These are phyloP conservation scores for Mucuna pruriens DNA, from an alignment of 306 rosid genomes.

Conservation along the genomic window DNA sequence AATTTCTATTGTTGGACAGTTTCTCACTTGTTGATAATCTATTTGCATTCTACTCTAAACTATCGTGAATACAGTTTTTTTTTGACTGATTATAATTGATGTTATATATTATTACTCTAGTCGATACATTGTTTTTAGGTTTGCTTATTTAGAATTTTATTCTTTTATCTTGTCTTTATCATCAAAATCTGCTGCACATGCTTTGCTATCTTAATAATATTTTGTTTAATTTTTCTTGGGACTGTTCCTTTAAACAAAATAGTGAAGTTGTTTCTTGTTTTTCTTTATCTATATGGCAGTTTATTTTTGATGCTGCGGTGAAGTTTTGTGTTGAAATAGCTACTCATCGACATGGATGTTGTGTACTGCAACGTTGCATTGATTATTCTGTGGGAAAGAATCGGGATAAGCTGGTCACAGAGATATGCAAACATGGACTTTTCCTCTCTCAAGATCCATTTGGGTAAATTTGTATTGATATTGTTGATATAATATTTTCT, in stretches of 20 bases:
- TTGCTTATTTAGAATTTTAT: not conserved
- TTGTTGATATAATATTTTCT: not conserved
- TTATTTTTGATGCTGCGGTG: slow-evolving; percentile 68
- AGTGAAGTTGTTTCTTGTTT: slow-evolving; percentile 11
- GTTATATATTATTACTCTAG: not conserved
- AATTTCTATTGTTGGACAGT: too few species aligned
- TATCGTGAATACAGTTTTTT: not conserved
- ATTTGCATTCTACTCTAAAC: not conserved
- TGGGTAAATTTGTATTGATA: slow-evolving; percentile 58
- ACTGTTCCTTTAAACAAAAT: too few species aligned
- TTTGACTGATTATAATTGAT: not conserved
- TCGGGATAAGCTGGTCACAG: slow-evolving; percentile 55
- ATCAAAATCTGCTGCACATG: too few species aligned
- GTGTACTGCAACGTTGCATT: slow-evolving; percentile 78
- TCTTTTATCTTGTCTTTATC: too few species aligned
- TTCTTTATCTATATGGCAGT: slow-evolving; percentile 48
- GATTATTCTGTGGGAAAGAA: slow-evolving; percentile 52
- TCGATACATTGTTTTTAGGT: not conserved
- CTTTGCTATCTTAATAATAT: too few species aligned
- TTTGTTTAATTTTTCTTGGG: too few species aligned
- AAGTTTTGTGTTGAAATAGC: slow-evolving; percentile 63
- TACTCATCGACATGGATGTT: slow-evolving; percentile 83
- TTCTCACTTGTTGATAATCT: too few species aligned
- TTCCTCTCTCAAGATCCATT: slow-evolving; percentile 73
- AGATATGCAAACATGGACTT: slow-evolving; percentile 64